A percentile compares a stretch with the other conserved stretches of the same genome.
These are phyloP conservation scores for Phytopythium oedochilum DNA, from an alignment of 352 stramenopile genomes.

Conservation along the genomic window DNA sequence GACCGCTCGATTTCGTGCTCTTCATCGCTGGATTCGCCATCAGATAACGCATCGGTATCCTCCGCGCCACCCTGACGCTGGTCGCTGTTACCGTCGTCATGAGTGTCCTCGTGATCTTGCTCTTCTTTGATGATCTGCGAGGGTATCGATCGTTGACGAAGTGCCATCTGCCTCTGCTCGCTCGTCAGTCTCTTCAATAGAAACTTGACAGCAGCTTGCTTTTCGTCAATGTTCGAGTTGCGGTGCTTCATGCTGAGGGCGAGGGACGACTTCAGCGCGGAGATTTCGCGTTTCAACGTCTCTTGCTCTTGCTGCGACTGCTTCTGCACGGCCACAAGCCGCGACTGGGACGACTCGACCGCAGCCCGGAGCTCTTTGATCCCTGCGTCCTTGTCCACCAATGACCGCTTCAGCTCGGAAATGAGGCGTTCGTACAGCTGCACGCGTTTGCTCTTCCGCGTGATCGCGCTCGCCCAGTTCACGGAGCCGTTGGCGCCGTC, in stretches of 20 bases:
- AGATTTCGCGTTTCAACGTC: conserved; percentile 28
- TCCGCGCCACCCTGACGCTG: neutral
- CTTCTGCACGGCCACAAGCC: conserved; percentile 26
- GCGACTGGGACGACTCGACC: conserved; percentile 28
- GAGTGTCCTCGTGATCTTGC: neutral
- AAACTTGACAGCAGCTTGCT: conserved; percentile 41
- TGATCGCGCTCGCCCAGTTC: neutral
- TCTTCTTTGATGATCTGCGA: conserved; percentile 2
- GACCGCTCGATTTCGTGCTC: conserved; percentile 22
- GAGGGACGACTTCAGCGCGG: conserved; percentile 36
- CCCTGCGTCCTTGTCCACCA: conserved; percentile 38
- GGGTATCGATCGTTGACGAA: conserved; percentile 3
- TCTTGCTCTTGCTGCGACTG: conserved; percentile 43
- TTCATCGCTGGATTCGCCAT: conserved; percentile 10
- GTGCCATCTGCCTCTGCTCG: conserved; percentile 3
- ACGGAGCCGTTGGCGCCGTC: conserved; percentile 8
- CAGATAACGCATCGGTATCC: neutral
- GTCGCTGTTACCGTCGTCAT: neutral
- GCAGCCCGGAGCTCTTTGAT: conserved; percentile 26
- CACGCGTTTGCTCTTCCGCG: conserved; percentile 18
- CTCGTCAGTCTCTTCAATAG: conserved; percentile 33
- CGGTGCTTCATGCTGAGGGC: conserved; percentile 34
- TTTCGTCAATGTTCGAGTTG: conserved; percentile 53
- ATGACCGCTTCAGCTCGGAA: conserved; percentile 51
- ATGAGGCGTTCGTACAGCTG: conserved; percentile 66